A percentile compares a stretch with the other conserved stretches of the same genome.
phyloP scores from a whole-genome alignment of 148 eudicot genomes.

The Vaccinium myrtillus region DNA sequence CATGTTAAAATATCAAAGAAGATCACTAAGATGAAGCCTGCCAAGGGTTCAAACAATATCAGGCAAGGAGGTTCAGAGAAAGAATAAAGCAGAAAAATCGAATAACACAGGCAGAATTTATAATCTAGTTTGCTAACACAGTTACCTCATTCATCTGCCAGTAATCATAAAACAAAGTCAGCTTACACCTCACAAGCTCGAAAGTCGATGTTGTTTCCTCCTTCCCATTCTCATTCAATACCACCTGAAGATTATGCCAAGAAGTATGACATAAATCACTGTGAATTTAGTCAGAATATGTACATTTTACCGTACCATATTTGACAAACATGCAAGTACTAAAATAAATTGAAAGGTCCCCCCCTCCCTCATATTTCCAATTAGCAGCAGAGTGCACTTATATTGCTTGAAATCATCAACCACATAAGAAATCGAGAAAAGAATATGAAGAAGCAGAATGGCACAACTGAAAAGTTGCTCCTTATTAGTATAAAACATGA shows the following conservation, averaged over 20 bases:
- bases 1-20: neutral
- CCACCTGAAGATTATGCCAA: constrained; percentile 34
- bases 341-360: neutral
- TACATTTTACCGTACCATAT: neutral
- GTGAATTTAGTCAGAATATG: neutral
- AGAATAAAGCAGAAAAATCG: neutral
- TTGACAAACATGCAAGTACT: neutral
- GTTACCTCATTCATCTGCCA: constrained; percentile 93
- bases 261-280: constrained; percentile 3
- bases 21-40: neutral
- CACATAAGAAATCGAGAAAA: neutral
- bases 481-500: neutral
- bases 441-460: neutral
- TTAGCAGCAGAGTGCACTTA: neutral
- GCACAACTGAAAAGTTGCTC: neutral
- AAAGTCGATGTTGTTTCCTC: constrained; percentile 31
- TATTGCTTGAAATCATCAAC: neutral
- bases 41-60: neutral
- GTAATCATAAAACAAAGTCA: constrained; percentile 74
- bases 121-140: neutral
- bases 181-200: constrained; percentile 80
- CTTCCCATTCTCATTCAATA: constrained; percentile 30
- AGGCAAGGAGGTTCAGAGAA: neutral
- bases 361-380: neutral
- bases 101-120: neutral